Evolutionary conservation across 192 early-diverging fungal genomes (phyloP), one percentile per base, ranked within the genome.

Genomic region (Coemansia sp.): DNA sequence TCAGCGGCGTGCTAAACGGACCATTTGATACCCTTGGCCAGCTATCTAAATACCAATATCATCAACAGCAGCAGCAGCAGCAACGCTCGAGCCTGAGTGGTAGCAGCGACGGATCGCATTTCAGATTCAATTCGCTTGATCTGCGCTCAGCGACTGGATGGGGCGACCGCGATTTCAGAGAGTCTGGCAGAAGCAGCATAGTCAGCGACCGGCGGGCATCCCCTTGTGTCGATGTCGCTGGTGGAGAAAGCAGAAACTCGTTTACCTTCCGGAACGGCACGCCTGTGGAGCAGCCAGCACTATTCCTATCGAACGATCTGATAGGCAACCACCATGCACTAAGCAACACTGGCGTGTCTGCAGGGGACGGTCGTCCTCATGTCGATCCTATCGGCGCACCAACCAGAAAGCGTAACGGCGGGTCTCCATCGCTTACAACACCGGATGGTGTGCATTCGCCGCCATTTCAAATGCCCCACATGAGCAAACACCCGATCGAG

Each of bases 381-480:
- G 67, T 80, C 30, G 78, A 75, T 28, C 78, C 78, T 3, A 80
- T 80, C 20, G 78, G 78, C 5, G 78, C 78, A 4, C 78, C 78
- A 7, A 49, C 51, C 31, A 61, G 69, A 48, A 48, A 62, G 29
- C 69, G 72, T 33, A 52, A 11, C 25, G 57, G 61, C 12, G 72
- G 59, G 3, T 45, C 66, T 12, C 58, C 58, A 2, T 67, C 75
- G 14, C 59, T 65, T 8, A 67, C 57, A 10, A 32, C 57, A 32
- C 49, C 49, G 25, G 56, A 67, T 28, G 22, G 42, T 16, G 22
- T 66, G 11, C 64, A 25, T 5, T 32, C 40, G 56, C 55, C 55
- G 40, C 63, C 49, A 55, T 42, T 49, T 4, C 30, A 18, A 7
- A 36, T 30, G 28, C 57, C 22, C 18, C 17, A 49, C 17, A 60